Evolutionary conservation across 2,329 filamentous ascomycete species (phyloP), one percentile per base, ranked within the genome.

Genomic region (Trichophyton simii): DNA sequence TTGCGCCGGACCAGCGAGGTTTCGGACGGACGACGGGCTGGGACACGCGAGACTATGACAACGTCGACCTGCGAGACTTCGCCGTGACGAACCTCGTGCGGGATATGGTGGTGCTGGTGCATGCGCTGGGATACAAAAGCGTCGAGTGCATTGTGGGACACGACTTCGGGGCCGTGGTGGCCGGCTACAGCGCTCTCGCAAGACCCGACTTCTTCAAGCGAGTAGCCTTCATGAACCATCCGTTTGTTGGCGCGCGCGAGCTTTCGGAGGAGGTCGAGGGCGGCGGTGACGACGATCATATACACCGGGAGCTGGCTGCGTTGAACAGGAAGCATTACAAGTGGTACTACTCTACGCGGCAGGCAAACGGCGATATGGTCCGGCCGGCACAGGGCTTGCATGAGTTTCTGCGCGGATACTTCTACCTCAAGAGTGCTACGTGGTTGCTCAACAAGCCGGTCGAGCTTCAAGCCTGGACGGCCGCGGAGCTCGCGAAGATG

Each of bases 251-350:
- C 0, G 74, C 77, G 5, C 77, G 80, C 0, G 74, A 80, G 63
- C 71, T 74, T 34, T 65, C 60, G 57, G 9, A 9, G 2, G 11
- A 62, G 15, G 28, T 41, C 28, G 34, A 57, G 15, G 42, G 59
- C 25, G 59, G 38, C 13, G 66, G 71, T 36, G 57, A 66, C 31
- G 57, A 62, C 25, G 66, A 68, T 22, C 77, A 84, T 61, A 79
- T 87, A n/a, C 81, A 84, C 62, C 72, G 74, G 20, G 80, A 80
- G 2, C 78, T 87, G 1, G 79, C 79, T 0, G 73, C 75, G 46
- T 76, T 85, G 0, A 70, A 76, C 1, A 77, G 80, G n/a, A 87
- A 87, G 69, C 85, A 87, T 69, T 88, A 88, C 75, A 86, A 86
- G 70, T 85, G 80, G 80, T 87, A 76, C 65, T 76, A 75, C 61